Evolutionary conservation across 2,329 filamentous ascomycete species (phyloP), one percentile per base, ranked within the genome.

Genomic region (Fusarium illudens): DNA sequence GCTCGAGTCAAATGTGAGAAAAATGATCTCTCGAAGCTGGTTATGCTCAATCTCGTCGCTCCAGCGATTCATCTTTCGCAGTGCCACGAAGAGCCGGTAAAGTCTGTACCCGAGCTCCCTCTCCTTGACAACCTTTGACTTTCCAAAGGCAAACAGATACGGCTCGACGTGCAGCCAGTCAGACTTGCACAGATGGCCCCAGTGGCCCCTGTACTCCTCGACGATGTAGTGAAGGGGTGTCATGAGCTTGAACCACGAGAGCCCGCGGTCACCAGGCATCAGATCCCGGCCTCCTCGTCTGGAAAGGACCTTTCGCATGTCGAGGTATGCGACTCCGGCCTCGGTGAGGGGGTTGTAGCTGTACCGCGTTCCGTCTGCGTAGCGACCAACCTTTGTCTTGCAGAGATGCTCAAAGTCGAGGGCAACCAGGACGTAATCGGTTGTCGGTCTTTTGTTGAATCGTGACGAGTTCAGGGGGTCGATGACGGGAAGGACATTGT

Each of bases 171-270:
- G 50, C 6, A 44, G 44, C 17, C 56, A 53, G 15, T 58, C 48
- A 12, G 34, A 22, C 30, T 44, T 34, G 33, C 62, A 63, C 3
- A 37, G 33, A 11, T 64, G 59, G 7, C 55, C 59, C 59, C 56
- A 60, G 33, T 66, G 61, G 5, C 49, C 52, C 15, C 58, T 36
- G 27, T 51, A 67, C 30, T 67, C 68, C 12, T 59, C 51, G 1
- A 64, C 36, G 4, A 68, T 66, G 7, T 57, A 67, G 25, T 71
- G 62, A 7, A 51, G 19, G 4, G 59, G 52, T 2, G 50, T 52
- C 62, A 71, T 71, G 12, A 58, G 39, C n/a, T 34, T 51, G 37
- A 68, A 70, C 68, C 67, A 70, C 9, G 58, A 65, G 2, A 59
- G 63, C 1, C 64, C 68, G 29, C 67, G 51, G 9, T 67, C 65